These are phyloP conservation scores for Setaria italica DNA, from an alignment of 202 grass and related monocot species.

Conservation along the genomic window DNA sequence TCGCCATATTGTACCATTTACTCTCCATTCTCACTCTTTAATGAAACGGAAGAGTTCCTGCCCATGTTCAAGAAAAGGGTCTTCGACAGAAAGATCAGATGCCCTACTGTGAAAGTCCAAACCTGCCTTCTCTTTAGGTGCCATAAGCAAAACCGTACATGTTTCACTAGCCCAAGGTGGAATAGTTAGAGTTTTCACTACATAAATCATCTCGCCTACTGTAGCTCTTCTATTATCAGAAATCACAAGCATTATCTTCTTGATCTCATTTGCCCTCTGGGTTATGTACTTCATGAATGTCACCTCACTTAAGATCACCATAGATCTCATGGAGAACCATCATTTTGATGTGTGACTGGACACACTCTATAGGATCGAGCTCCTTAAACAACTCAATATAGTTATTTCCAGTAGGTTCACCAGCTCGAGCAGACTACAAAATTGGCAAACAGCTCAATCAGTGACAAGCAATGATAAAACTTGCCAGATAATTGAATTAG, in stretches of 20 bases:
- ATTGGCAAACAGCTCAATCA: not conserved
- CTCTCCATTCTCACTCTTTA: not conserved
- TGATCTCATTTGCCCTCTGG: not conserved
- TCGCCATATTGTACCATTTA: no score
- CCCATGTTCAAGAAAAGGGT: conserved; percentile 14
- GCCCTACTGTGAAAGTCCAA: not conserved
- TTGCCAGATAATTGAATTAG: not conserved
- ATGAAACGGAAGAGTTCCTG: not conserved
- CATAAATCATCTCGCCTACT: not conserved
- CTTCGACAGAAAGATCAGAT: not conserved
- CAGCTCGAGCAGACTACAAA: not conserved
- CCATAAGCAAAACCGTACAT: not conserved
- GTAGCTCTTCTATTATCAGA: not conserved
- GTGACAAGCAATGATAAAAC: not conserved
- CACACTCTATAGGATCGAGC: conserved; percentile 9
- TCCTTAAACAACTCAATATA: not conserved
- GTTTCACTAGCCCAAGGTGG: not conserved
- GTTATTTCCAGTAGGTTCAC: not conserved
- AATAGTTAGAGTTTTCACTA: not conserved
- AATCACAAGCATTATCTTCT: not conserved
- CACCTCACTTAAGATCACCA: not conserved
- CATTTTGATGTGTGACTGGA: conserved; percentile 1
- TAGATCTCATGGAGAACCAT: conserved; percentile 2
- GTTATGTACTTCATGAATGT: not conserved
- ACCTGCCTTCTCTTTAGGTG: not conserved